Conservation (phyloP, 164 flowering plant species). For the Nymphaea colorata region DNA sequence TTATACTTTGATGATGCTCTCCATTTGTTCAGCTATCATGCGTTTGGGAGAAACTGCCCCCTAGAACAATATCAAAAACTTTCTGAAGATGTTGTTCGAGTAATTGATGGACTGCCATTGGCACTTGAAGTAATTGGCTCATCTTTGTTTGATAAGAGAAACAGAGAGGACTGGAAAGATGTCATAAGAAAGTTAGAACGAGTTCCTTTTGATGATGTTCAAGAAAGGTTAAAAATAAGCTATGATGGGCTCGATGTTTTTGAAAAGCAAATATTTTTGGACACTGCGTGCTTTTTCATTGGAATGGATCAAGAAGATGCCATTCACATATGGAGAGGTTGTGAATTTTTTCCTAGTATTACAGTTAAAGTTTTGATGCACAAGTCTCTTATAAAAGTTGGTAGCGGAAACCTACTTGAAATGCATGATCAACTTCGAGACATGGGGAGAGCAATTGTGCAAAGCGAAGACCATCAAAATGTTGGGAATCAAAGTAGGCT, state of each 20-base stretch:
- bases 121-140: slow-evolving; percentile 1
- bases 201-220: slow-evolving; percentile 17
- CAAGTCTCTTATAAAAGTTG: slow-evolving; percentile 27
- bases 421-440: slow-evolving; percentile 19
- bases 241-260: slow-evolving; percentile 26
- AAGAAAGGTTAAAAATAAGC: slow-evolving; percentile 27
- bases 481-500: slow-evolving; percentile 36
- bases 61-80: background rate
- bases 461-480: slow-evolving; percentile 11
- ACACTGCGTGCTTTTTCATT: slow-evolving; percentile 15
- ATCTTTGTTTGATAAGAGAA: background rate
- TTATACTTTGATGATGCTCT: slow-evolving; percentile 15
- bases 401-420: slow-evolving; percentile 7
- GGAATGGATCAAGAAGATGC: slow-evolving; percentile 18
- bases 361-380: slow-evolving; percentile 13
- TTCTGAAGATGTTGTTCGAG: background rate
- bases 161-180: background rate
- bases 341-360: slow-evolving; percentile 21
- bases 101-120: background rate
- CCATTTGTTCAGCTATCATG: slow-evolving; percentile 16
- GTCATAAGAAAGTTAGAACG: slow-evolving; percentile 14
- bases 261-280: background rate
- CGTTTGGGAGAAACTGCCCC: background rate
- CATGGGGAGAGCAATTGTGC: slow-evolving; percentile 13
- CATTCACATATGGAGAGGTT: slow-evolving; percentile 21